A percentile compares a stretch with the other conserved stretches of the same genome.
phyloP scores from a whole-genome alignment of 164 flowering plant genomes.

The Macadamia tetraphylla region DNA sequence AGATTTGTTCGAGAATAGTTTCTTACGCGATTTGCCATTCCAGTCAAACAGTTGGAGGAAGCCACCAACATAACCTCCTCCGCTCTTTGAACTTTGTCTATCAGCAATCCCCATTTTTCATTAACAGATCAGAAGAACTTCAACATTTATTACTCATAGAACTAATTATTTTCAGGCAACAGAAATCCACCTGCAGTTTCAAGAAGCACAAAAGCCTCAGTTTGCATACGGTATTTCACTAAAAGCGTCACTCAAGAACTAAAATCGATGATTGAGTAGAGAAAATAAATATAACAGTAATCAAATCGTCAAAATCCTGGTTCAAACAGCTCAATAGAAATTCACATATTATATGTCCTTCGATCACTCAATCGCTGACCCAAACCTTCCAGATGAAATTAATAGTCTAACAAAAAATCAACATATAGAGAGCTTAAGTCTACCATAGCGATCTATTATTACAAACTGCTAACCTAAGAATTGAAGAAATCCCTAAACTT shows the following conservation, averaged over 20 bases:
- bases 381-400: neutral
- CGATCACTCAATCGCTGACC: too few species aligned
- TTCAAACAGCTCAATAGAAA: neutral
- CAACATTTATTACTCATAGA: neutral
- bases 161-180: neutral
- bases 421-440: neutral
- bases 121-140: constrained; percentile 5
- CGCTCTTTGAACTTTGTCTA: constrained; percentile 49
- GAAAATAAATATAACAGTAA: neutral
- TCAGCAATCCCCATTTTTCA: constrained; percentile 49
- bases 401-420: neutral
- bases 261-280: neutral
- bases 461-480: neutral
- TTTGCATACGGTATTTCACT: neutral
- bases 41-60: constrained; percentile 91
- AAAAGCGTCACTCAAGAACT: constrained; percentile 1
- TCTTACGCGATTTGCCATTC: constrained; percentile 85
- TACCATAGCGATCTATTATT: neutral
- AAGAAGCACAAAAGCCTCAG: neutral
- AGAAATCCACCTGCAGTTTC: constrained; percentile 21
- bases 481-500: too few species aligned
- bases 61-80: constrained; percentile 74
- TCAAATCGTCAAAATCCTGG: neutral
- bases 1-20: constrained; percentile 66
- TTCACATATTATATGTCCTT: neutral